These are phyloP conservation scores for Radiomyces spectabilis DNA, from an alignment of 192 early-diverging fungal genomes.

Conservation along the genomic window DNA sequence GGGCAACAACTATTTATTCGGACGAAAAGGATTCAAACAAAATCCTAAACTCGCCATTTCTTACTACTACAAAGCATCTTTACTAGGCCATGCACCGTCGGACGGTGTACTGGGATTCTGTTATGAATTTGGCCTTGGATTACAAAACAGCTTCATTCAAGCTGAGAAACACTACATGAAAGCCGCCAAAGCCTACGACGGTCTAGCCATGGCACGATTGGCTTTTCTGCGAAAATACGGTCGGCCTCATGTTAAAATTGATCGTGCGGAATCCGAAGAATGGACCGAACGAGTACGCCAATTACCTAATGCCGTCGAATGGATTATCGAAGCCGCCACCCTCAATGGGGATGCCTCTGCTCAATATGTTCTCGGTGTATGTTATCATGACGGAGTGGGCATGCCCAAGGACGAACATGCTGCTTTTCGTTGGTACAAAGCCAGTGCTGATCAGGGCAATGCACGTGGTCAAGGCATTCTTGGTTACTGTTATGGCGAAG, in stretches of 20 bases:
- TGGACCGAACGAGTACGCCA: conserved; percentile 61
- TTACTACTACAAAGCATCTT: conserved; percentile 32
- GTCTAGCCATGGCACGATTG: conserved; percentile 59
- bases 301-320: conserved; percentile 36
- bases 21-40: conserved; percentile 2
- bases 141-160: conserved; percentile 46
- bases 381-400: conserved; percentile 73
- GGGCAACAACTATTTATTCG: conserved; percentile 18
- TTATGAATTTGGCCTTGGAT: conserved; percentile 79
- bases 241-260: conserved; percentile 69
- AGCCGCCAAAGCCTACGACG: conserved; percentile 53
- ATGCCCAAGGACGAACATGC: conserved; percentile 49
- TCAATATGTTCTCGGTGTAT: conserved; percentile 63
- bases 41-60: conserved; percentile 8
- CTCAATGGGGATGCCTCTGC: conserved; percentile 46
- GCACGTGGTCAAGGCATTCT: conserved; percentile 57
- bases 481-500: conserved; percentile 75
- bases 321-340: conserved; percentile 57
- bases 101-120: conserved; percentile 71
- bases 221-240: conserved; percentile 79
- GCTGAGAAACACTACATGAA: conserved; percentile 61
- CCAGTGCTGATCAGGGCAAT: conserved; percentile 49
- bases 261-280: conserved; percentile 74
- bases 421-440: conserved; percentile 65
- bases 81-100: conserved; percentile 33